phyloP scores from a whole-genome alignment of 768 basidiomycete species.

The Sutorius australiensis region DNA sequence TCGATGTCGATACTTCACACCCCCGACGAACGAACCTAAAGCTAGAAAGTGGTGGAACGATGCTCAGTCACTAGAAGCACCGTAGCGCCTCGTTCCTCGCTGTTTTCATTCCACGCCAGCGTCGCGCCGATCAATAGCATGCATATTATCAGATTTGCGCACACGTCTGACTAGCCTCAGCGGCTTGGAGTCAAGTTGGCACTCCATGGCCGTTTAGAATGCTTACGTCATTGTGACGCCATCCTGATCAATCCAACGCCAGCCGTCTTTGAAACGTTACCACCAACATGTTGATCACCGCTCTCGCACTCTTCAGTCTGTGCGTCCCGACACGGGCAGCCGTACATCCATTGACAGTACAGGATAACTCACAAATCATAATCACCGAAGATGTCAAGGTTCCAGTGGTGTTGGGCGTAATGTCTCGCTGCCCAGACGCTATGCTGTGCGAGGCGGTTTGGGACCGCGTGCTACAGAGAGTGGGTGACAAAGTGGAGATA shows the following conservation, averaged over 20 bases:
- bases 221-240: constrained; percentile 30
- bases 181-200: constrained; percentile 1
- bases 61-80: constrained; percentile 33
- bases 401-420: constrained; percentile 54
- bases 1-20: constrained; percentile 76
- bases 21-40: constrained; percentile 57
- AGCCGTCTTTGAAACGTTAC: constrained; percentile 7
- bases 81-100: constrained; percentile 30
- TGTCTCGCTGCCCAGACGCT: constrained; percentile 81
- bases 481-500: constrained; percentile 62
- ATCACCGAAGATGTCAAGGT: constrained; percentile 37
- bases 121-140: constrained; percentile 11
- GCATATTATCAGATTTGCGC: constrained; percentile 11
- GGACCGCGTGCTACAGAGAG: constrained; percentile 62
- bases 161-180: constrained; percentile 11
- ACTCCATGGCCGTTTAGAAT: no score
- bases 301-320: constrained; percentile 17
- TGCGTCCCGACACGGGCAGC: constrained; percentile 12
- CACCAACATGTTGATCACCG: constrained; percentile 20
- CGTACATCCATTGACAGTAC: constrained; percentile 18
- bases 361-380: constrained; percentile 13
- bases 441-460: constrained; percentile 75
- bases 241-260: constrained; percentile 10
- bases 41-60: constrained; percentile 54
- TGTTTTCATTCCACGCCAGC: constrained; percentile 26